phyloP scores from a whole-genome alignment of 768 basidiomycete genomes.

The Filobasidium floriforme region DNA sequence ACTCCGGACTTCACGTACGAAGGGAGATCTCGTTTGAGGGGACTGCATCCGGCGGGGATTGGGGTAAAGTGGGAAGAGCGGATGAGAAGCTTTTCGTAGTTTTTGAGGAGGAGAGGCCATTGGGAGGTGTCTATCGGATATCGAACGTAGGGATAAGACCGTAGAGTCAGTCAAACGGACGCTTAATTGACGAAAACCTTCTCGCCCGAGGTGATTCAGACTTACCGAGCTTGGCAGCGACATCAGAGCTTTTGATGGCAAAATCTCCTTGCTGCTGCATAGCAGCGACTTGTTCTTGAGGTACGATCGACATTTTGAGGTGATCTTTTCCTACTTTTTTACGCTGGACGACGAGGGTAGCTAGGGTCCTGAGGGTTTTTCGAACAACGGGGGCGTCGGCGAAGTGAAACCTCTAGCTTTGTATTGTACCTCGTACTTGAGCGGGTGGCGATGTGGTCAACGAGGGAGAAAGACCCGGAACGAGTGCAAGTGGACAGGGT shows the following conservation, averaged over 20 bases:
- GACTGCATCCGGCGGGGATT: slow-evolving; percentile 86
- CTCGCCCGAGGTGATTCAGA: slow-evolving; percentile 13
- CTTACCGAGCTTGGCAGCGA: slow-evolving; percentile 44
- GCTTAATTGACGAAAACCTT: too few species aligned
- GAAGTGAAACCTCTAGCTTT: too few species aligned
- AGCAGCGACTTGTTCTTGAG: slow-evolving; percentile 34
- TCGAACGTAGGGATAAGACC: neutral
- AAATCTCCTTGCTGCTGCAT: slow-evolving; percentile 43
- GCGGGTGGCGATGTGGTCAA: too few species aligned
- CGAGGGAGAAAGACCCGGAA: too few species aligned
- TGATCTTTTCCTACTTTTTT: too few species aligned
- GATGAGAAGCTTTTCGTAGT: slow-evolving; percentile 92
- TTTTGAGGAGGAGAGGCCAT: slow-evolving; percentile 97
- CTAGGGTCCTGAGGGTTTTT: too few species aligned
- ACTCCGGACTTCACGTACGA: slow-evolving; percentile 96
- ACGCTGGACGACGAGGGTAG: too few species aligned
- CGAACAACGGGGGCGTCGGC: too few species aligned
- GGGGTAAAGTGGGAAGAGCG: slow-evolving; percentile 97
- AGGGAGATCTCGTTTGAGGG: slow-evolving; percentile 85
- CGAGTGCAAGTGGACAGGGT: too few species aligned
- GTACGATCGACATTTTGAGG: slow-evolving; percentile 1
- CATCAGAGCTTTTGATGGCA: slow-evolving; percentile 45
- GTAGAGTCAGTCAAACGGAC: too few species aligned
- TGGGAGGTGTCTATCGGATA: slow-evolving; percentile 66
- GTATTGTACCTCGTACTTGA: too few species aligned